These are phyloP conservation scores for Penicillium sp. DNA, from an alignment of 2,329 filamentous ascomycete genomes.

Conservation along the genomic window DNA sequence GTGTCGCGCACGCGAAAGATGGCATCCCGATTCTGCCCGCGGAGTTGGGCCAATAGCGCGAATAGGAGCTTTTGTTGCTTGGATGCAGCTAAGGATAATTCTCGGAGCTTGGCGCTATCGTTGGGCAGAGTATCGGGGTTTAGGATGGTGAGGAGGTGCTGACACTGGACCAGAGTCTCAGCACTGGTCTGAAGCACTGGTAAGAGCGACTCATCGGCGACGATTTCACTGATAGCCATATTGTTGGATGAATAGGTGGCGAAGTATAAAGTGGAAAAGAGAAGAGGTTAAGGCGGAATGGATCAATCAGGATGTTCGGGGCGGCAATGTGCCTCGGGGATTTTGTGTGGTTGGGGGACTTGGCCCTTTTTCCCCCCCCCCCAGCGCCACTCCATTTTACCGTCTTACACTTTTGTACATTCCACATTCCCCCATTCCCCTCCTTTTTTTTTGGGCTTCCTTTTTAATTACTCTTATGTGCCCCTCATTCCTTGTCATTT, in stretches of 20 bases:
- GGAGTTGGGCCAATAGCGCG: conserved; percentile 75
- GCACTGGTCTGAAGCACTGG: conserved; percentile 71
- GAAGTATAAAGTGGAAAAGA: conserved; percentile 15
- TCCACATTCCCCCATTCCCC: background rate
- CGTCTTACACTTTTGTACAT: background rate
- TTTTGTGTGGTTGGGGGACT: conserved; percentile 18
- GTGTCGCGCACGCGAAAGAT: conserved; percentile 80
- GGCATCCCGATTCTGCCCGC: conserved; percentile 78
- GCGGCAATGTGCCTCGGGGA: conserved; percentile 22
- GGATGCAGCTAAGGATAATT: conserved; percentile 60
- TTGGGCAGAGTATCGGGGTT: conserved; percentile 46
- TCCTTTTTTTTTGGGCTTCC: conserved; percentile 7
- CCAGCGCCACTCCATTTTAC: background rate
- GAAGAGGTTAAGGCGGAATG: conserved; percentile 13
- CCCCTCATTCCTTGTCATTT: conserved; percentile 3
- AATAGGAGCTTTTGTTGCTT: conserved; percentile 78
- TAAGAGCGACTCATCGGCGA: conserved; percentile 65
- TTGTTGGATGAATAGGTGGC: conserved; percentile 3
- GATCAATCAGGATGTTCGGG: conserved; percentile 18
- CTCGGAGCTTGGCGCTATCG: conserved; percentile 49
- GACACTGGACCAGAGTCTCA: conserved; percentile 70
- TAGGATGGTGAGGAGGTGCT: conserved; percentile 59
- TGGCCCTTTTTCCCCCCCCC: conserved; percentile 5
- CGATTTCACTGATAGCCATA: conserved; percentile 59
- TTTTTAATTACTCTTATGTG: background rate